Evolutionary conservation across 73 alveolate species (phyloP), one percentile per base, ranked within the genome.

Genomic region (Breviolum minutum): DNA sequence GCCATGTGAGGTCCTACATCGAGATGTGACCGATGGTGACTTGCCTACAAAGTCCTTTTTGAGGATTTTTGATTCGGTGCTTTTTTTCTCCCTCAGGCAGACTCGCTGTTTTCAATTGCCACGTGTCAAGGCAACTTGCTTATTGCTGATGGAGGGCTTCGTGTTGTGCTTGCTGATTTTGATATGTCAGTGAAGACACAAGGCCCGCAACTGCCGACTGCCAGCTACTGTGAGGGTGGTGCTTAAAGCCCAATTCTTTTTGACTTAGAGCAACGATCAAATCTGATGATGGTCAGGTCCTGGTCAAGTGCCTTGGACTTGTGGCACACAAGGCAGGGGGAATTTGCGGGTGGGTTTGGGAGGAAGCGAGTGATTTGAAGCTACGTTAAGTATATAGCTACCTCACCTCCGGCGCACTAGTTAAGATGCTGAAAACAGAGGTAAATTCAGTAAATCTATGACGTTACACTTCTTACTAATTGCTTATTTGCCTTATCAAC

Each of bases 11-110:
- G 94, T 86, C 16, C 71, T 86, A 29, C 94, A 86, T 63, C 79
- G 94, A 2, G 94, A 86, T 24, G 81, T 86, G 63, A 86, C 94
- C 6, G 94, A 86, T 27, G 94, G 94, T 74, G 10, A 61, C 92
- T 61, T 16, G 90, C 22, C 40, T 19, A n/a, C 30, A 68, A 22
- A 68, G 77, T 17, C n/a, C 77, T 68, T 12, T 27, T 22, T 13
- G 87, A 26, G 10, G 84, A 74, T 17, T 73, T 73, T 74, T 14
- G 63, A 30, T 40, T 63, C 77, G 54, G 54, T 40, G 54, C 3
- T 3, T 40, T 40, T 40, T 40, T 40, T 40, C 5, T 40, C 54
- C 54, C 54, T 40, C 54, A 40, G 54, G 54, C 54, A 40, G 54
- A 40, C 54, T 0, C 54, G 3, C 54, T 40, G 54, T 40, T 40